These are phyloP conservation scores for Zychaea mexicana DNA, from an alignment of 371 early-diverging fungal genomes.

Conservation along the genomic window DNA sequence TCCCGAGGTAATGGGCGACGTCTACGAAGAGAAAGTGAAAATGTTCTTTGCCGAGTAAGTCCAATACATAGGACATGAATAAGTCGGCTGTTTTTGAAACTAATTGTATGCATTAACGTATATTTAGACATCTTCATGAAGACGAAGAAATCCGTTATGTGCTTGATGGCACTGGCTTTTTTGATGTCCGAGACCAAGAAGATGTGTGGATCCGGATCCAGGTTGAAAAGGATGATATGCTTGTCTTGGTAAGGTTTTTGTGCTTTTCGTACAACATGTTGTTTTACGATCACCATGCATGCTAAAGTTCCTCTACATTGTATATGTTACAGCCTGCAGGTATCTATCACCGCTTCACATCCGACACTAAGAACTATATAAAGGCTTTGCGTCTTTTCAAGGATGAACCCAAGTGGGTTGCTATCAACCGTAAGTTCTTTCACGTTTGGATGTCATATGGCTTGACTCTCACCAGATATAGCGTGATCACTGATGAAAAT, in stretches of 20 bases:
- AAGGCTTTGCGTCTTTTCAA: conserved; percentile 93
- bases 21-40: conserved; percentile 91
- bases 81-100: not conserved
- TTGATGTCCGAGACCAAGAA: conserved; percentile 77
- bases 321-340: conserved; percentile 76
- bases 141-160: conserved; percentile 97
- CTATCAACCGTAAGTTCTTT: conserved; percentile 89
- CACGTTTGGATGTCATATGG: no score
- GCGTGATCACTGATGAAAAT: not conserved
- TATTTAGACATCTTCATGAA: conserved; percentile 84
- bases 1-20: conserved; percentile 70
- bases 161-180: conserved; percentile 88
- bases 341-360: conserved; percentile 94
- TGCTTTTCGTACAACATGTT: not conserved
- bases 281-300: no score
- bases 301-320: not conserved
- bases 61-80: no score
- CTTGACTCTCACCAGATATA: not conserved
- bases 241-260: conserved; percentile 70
- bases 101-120: not conserved
- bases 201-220: conserved; percentile 93
- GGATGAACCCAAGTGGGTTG: conserved; percentile 94
- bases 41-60: conserved; percentile 88
- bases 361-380: conserved; percentile 85
- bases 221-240: conserved; percentile 78